Evolutionary conservation across 2,329 filamentous ascomycete species (phyloP).

Genomic region (Hirsutella rhossiliensis): DNA sequence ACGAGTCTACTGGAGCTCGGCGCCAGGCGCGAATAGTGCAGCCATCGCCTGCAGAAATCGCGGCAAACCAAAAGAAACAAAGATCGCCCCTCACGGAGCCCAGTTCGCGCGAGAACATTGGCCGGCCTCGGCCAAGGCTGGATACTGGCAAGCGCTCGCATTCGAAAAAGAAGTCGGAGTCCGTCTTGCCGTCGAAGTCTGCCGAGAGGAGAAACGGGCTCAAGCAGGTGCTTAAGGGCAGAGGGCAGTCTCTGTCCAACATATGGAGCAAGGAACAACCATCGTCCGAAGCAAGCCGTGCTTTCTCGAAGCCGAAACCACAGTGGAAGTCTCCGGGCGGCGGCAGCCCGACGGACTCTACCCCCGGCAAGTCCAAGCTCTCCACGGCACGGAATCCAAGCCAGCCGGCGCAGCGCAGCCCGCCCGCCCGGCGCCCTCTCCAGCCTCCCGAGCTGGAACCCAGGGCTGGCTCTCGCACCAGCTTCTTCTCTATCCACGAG

Average conservation of each 20-base stretch:
- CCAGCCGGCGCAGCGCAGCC: slow-evolving; percentile 2
- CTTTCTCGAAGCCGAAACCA: slow-evolving; percentile 9
- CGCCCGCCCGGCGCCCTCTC: slow-evolving; percentile 1
- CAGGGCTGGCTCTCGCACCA: slow-evolving; percentile 31
- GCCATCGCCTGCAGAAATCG: neutral
- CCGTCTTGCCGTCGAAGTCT: slow-evolving; percentile 7
- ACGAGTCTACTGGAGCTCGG: slow-evolving; percentile 3
- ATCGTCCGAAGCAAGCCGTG: slow-evolving; percentile 8
- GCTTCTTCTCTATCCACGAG: slow-evolving; percentile 39
- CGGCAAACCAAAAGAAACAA: slow-evolving; percentile 34
- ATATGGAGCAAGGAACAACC: slow-evolving; percentile 36
- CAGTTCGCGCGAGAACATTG: slow-evolving; percentile 9
- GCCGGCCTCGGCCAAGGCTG: neutral
- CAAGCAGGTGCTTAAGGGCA: slow-evolving; percentile 39
- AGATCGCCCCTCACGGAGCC: slow-evolving; percentile 21
- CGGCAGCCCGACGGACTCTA: slow-evolving; percentile 1
- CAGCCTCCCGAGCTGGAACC: slow-evolving; percentile 16
- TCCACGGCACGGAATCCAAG: neutral
- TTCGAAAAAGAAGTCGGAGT: slow-evolving; percentile 17
- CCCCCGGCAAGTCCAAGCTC: slow-evolving; percentile 5
- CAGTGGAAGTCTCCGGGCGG: slow-evolving; percentile 12
- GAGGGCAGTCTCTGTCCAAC: slow-evolving; percentile 32
- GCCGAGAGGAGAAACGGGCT: slow-evolving; percentile 13
- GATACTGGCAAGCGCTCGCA: slow-evolving; percentile 5
- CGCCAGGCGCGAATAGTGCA: neutral